Base-by-base conservation (phyloP, 306 rosid species). In the Cucumis sativus region DNA sequence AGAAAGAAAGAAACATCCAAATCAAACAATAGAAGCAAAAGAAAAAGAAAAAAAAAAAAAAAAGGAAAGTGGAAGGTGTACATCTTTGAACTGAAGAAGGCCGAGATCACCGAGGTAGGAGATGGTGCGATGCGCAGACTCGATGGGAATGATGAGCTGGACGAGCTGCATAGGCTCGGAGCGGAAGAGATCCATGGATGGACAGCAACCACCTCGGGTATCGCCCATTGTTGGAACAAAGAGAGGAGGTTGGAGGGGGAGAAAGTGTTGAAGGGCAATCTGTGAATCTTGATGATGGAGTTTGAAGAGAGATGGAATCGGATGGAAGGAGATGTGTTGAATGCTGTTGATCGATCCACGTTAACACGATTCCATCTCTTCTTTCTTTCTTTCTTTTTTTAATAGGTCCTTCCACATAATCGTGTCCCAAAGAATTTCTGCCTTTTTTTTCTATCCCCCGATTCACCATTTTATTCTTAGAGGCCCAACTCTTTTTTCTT, bases 121-220 rank as follows among this genome's bases (percentile, higher is more conserved):
- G 84, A 89, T 89, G 63, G 99, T 89, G 82, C 77, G 83, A 65
- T 92, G 99, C 77, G 99, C 92, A 43, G 98, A 88, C 87, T 96
- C 99, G 62, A 92, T 88, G 61, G 99, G 99, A 68, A 96, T 86
- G 89, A 96, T 96, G 87, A 96, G 91, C 88, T 92, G 99, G 75
- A 96, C 87, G 10, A 96, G 93, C 76, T 96, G 99, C 99, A 96
- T 96, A 79, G 98, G 82, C 90, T 96, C 99, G 72, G 99, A 96
- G 81, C 99, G 87, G 88, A 96, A 88, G 71, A 96, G 98, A 91
- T 92, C 93, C 99, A 92, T 92, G 80, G 92, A 92, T 40, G 98
- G 99, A 55, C 92, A 92, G 82, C 99, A 89, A 8, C 96, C 97
- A 17, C 84, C 85, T n/a, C 79, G 86, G 68, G 69, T 79, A 66